These are phyloP conservation scores for Silene latifolia DNA, from an alignment of 148 eudicot species.

Conservation along the genomic window DNA sequence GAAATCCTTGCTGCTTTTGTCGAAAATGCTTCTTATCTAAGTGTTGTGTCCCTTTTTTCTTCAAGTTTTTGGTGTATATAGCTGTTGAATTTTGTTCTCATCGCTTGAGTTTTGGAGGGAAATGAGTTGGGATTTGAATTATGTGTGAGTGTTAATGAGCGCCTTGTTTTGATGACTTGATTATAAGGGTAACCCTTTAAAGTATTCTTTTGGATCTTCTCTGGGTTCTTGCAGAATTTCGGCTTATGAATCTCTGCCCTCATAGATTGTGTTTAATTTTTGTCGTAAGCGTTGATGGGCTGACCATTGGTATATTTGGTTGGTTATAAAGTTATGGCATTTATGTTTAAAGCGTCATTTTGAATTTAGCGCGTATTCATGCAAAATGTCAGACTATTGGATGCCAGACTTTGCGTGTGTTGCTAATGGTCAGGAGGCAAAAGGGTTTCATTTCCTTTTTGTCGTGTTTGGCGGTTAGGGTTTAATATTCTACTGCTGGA, in stretches of 20 bases:
- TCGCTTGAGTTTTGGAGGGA: neutral
- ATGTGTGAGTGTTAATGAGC: neutral
- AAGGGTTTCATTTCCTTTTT: conserved; percentile 10
- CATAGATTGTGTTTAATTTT: neutral
- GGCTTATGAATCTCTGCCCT: neutral
- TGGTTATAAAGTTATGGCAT: neutral
- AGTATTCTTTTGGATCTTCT: neutral
- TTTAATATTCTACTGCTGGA: neutral
- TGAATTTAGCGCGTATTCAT: neutral
- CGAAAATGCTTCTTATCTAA: neutral
- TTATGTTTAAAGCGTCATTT: neutral
- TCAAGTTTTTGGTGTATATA: neutral
- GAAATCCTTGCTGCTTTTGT: neutral
- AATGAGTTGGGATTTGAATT: neutral
- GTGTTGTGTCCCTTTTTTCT: neutral
- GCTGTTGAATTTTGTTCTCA: neutral
- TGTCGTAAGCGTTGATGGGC: neutral
- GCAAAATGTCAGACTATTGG: neutral
- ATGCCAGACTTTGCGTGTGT: neutral
- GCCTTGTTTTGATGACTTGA: neutral
- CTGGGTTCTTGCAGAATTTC: neutral
- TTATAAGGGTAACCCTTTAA: neutral
- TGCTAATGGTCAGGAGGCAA: neutral
- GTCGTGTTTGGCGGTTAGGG: neutral
- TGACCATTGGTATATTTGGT: neutral